Base-by-base conservation (phyloP, 2,329 filamentous ascomycete genomes). In the Botryosphaeria agaves region DNA sequence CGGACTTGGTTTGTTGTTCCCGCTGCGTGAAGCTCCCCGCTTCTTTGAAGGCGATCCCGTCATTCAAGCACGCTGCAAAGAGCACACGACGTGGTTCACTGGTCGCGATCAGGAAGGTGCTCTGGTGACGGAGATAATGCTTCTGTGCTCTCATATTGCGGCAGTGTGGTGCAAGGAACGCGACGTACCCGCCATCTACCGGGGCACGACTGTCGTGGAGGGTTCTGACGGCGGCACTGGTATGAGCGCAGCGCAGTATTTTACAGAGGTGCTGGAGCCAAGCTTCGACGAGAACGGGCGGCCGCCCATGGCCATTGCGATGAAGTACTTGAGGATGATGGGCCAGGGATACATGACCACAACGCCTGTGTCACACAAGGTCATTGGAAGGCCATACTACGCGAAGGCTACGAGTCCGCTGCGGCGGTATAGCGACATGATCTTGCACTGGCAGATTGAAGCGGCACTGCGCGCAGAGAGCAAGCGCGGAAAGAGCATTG, bases 381-480 rank as follows among this genome's bases (percentile, higher is more conserved):
- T 60, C 5, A 49, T 74, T 2, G 69, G 66, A 20, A 48, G 68
- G 17, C 48, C 60, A 17, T 45, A 56, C 16, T 75, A 75, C 41
- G 48, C 61, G 34, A 72, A 69, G 48, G 59, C 62, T 30, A 76
- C 71, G 0, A 72, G 64, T 41, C 72, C 72, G 1, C 54, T 76
- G 14, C 64, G 72, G 30, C 60, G 71, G 21, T 75, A 66, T 45
- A 57, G 55, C 28, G 72, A 76, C 46, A 59, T 76, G 44, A 56
- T 76, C 27, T 53, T 60, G 7, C 70, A 75, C 43, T 76, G 72
- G 59, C 71, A 76, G 39, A 71, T 74, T 28, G 69, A 75, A 52
- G 64, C 69, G 5, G 69, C 66, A 2, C 40, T 76, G 24, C 64
- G 66, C 7, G 58, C 65, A 36, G 70, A 75, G 47, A 56, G 61